Percentiles rank a stretch among this genome's conserved stretches.
phyloP scores from a whole-genome alignment of 371 early-diverging fungal genomes.

The Syncephalis plumigaleata region DNA sequence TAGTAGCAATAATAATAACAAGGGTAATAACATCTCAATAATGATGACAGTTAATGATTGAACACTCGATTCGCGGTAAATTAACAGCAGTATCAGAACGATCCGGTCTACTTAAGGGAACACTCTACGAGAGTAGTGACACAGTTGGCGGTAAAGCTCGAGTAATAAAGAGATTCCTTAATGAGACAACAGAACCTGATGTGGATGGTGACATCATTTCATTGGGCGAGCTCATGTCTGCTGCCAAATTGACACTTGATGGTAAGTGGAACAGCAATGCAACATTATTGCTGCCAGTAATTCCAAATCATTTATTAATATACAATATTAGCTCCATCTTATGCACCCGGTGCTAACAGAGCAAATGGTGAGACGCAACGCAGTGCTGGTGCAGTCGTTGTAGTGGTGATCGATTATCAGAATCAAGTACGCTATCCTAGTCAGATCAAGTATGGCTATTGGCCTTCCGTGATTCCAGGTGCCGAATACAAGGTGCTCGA shows the following conservation, averaged over 20 bases:
- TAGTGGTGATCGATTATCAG: constrained; percentile 22
- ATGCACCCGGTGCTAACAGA: constrained; percentile 10
- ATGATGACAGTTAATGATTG: constrained; percentile 15
- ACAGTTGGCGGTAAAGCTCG: no score
- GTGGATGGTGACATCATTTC: constrained; percentile 21
- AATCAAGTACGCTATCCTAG: constrained; percentile 12
- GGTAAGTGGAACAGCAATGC: not conserved
- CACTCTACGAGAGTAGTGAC: not conserved
- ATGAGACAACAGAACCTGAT: not conserved
- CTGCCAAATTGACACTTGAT: constrained; percentile 14
- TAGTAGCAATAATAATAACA: no score
- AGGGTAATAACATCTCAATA: no score
- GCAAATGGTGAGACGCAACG: constrained; percentile 16
- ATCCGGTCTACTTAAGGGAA: constrained; percentile 16
- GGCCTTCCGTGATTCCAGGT: constrained; percentile 17
- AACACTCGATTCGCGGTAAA: constrained; percentile 26
- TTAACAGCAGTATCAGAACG: constrained; percentile 14
- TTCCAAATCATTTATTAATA: not conserved
- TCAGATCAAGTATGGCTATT: constrained; percentile 18
- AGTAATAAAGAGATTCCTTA: not conserved
- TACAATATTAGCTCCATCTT: constrained; percentile 5
- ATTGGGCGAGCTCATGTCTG: constrained; percentile 13
- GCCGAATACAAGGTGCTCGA: constrained; percentile 28
- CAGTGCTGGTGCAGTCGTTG: constrained; percentile 21
- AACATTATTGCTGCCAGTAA: not conserved